Evolutionary conservation across 768 basidiomycete species (phyloP), one percentile per base, ranked within the genome.

Genomic region (Phylloporus sp.): DNA sequence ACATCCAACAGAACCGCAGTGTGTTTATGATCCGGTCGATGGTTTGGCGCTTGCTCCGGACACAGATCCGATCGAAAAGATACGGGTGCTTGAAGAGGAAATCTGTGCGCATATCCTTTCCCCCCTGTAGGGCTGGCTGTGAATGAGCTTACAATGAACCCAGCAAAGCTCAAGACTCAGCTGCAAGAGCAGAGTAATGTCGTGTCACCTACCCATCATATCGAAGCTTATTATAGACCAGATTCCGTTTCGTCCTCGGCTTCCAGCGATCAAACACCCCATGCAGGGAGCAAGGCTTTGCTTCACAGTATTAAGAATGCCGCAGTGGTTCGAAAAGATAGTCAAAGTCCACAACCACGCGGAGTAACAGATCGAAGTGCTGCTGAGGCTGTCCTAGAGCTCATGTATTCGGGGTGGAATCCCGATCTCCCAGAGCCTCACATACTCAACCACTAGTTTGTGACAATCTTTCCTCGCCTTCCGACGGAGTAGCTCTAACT

Each of bases 1-100:
- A 20, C 89, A 92, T 66, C 90, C 90, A n/a, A 71, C 78, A 9
- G 87, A 90, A 63, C 89, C 89, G 8, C 83, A 85, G 58, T 92
- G 89, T 57, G 79, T 79, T 9, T 92, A 92, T 62, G 89, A 92
- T 66, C 89, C 88, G 3, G 82, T 90, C 14, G 89, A 91, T 63
- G 90, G 89, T 15, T 65, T 90, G 29, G 74, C 80, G 8, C 76
- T 91, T 31, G 82, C 85, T 18, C 78, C 87, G 39, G 86, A 90
- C 49, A 80, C 77, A 11, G 85, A 90, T 64, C 86, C 87, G n/a
- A 57, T 79, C 11, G 85, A 88, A 50, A 87, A 84, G 63, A 88
- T 91, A 47, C 78, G 76, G 48, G 75, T 82, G 33, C 70, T 91
- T 15, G 89, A 91, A 64, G 80, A 81, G 47, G 80, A 90, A 71